These are phyloP conservation scores for Apiospora koreana DNA, from an alignment of 2,329 filamentous ascomycete species.

Conservation along the genomic window DNA sequence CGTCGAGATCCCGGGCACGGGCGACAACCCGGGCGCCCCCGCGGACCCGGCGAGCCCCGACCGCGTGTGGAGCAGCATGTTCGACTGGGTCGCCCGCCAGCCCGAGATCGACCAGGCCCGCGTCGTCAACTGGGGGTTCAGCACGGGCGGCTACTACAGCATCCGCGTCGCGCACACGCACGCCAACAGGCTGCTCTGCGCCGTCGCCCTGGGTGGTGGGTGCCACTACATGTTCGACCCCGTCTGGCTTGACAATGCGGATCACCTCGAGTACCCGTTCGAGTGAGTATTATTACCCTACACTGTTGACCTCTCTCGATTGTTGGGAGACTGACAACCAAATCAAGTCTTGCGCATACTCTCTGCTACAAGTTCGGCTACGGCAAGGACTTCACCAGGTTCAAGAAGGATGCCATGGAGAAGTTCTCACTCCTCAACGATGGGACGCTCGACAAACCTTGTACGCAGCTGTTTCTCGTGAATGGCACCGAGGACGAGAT, in stretches of 20 bases:
- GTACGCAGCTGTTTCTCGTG: slow-evolving; percentile 51
- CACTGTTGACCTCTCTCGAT: accelerated
- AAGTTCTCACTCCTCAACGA: slow-evolving; percentile 57
- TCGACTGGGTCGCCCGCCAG: slow-evolving; percentile 54
- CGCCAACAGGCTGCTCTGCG: slow-evolving; percentile 47
- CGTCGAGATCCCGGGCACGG: slow-evolving; percentile 59
- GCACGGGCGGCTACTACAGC: slow-evolving; percentile 60
- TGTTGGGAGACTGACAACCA: slow-evolving; percentile 6
- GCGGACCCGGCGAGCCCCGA: slow-evolving; percentile 52
- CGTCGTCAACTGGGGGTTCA: slow-evolving; percentile 56
- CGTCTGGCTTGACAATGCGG: slow-evolving; percentile 54
- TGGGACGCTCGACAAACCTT: slow-evolving; percentile 53
- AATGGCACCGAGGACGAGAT: slow-evolving; percentile 62
- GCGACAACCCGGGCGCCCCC: slow-evolving; percentile 50
- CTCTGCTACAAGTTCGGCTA: slow-evolving; percentile 32
- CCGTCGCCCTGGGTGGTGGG: slow-evolving; percentile 56
- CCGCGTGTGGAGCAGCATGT: slow-evolving; percentile 52
- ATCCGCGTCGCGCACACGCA: slow-evolving; percentile 61
- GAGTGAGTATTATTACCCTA: slow-evolving; percentile 36
- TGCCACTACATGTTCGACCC: slow-evolving; percentile 59
- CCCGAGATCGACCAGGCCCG: slow-evolving; percentile 46
- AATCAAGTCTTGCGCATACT: slow-evolving; percentile 26
- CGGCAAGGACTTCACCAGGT: slow-evolving; percentile 27
- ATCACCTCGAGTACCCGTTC: slow-evolving; percentile 61
- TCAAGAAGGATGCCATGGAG: slow-evolving; percentile 31